These are phyloP conservation scores for Phytophthora parvispora DNA, from an alignment of 352 stramenopile species.

Conservation along the genomic window DNA sequence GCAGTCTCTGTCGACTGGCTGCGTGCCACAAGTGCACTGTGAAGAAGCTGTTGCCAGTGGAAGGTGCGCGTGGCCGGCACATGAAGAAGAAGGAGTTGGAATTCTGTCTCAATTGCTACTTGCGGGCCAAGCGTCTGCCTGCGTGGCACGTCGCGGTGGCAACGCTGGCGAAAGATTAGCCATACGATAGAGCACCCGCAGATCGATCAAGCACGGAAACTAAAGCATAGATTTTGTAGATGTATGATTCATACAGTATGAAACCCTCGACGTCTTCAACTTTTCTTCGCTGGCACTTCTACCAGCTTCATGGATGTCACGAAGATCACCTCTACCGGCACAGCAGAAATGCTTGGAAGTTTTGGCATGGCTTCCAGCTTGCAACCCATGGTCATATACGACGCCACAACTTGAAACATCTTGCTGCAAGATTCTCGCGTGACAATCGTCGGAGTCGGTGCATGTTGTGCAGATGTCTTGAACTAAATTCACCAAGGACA, in stretches of 20 bases:
- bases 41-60: slow-evolving; percentile 40
- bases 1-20: slow-evolving; percentile 27
- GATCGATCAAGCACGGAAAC: slow-evolving; percentile 1
- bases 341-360: too few species aligned
- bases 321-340: too few species aligned
- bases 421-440: neutral
- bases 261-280: too few species aligned
- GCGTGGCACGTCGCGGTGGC: slow-evolving; percentile 34
- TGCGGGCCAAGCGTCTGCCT: slow-evolving; percentile 32
- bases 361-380: neutral
- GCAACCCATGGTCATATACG: neutral
- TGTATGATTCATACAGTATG: neutral
- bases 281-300: too few species aligned
- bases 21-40: slow-evolving; percentile 55
- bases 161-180: slow-evolving; percentile 17
- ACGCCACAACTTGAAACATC: slow-evolving; percentile 1
- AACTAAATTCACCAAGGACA: neutral
- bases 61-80: slow-evolving; percentile 29
- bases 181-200: slow-evolving; percentile 6
- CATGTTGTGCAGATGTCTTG: neutral
- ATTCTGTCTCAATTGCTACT: slow-evolving; percentile 50
- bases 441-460: neutral
- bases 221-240: neutral
- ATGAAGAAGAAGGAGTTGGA: slow-evolving; percentile 38
- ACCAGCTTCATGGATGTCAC: too few species aligned